A percentile compares a stretch with the other conserved stretches of the same genome.
Conservation (phyloP, 192 early-diverging fungal species). For the Dissophora ornata region DNA sequence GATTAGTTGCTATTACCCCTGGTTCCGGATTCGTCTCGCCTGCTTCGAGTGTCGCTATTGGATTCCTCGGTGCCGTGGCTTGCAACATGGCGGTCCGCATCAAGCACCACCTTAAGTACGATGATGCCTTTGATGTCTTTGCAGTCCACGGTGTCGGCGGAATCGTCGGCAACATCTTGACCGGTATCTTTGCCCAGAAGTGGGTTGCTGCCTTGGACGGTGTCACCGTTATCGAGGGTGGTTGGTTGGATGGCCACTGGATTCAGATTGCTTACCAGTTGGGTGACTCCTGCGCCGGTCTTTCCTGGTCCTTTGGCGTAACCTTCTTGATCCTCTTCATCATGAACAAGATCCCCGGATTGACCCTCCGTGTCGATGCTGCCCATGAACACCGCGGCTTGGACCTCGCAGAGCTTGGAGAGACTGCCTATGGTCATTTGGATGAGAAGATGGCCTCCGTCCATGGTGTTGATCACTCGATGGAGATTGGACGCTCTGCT, state of each 20-base stretch:
- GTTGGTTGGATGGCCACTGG: conserved; percentile 71
- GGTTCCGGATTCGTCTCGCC: conserved; percentile 89
- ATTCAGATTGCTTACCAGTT: conserved; percentile 86
- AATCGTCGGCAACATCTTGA: conserved; percentile 84
- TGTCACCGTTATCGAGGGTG: conserved; percentile 67
- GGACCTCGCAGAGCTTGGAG: conserved; percentile 89
- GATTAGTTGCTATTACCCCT: conserved; percentile 94
- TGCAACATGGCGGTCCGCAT: conserved; percentile 88
- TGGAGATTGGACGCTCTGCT: conserved; percentile 34
- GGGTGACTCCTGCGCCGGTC: conserved; percentile 77
- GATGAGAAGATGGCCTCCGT: conserved; percentile 36
- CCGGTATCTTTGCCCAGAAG: conserved; percentile 91
- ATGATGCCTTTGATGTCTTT: conserved; percentile 94
- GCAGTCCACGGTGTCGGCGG: conserved; percentile 91
- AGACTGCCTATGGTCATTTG: conserved; percentile 66
- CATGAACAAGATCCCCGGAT: conserved; percentile 84
- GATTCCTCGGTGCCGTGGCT: conserved; percentile 74
- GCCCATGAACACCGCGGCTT: conserved; percentile 76
- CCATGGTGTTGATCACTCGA: conserved; percentile 45
- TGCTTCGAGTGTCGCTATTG: conserved; percentile 85
- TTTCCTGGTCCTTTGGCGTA: conserved; percentile 79
- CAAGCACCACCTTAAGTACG: conserved; percentile 88
- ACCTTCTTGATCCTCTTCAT: conserved; percentile 78
- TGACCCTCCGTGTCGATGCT: conserved; percentile 80
- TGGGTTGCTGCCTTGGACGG: conserved; percentile 80